Percentiles rank a stretch among this genome's conserved stretches.
These are phyloP conservation scores for Haplographium delicatum DNA, from an alignment of 495 filamentous ascomycete species.

Conservation along the genomic window DNA sequence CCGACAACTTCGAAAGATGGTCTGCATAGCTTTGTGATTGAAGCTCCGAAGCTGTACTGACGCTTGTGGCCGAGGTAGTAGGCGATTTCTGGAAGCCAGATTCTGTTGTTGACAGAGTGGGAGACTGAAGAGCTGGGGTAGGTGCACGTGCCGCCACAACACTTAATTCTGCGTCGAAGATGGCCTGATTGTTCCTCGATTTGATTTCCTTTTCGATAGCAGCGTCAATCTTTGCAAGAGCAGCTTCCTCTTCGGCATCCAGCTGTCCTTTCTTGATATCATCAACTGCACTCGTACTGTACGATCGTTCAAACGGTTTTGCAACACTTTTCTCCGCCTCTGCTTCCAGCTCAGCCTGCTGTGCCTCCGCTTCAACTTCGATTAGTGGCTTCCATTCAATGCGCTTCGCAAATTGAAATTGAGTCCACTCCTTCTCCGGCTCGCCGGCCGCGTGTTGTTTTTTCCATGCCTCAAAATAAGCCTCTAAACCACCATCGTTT, in stretches of 20 bases:
- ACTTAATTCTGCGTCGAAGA: slow-evolving; percentile 24
- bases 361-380: slow-evolving; percentile 43
- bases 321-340: slow-evolving; percentile 32
- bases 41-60: slow-evolving; percentile 41
- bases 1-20: slow-evolving; percentile 66
- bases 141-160: slow-evolving; percentile 24
- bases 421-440: slow-evolving; percentile 74
- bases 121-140: slow-evolving; percentile 20
- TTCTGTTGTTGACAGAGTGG: slow-evolving; percentile 22
- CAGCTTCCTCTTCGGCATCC: slow-evolving; percentile 42
- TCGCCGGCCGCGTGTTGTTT: slow-evolving; percentile 60
- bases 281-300: slow-evolving; percentile 45
- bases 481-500: slow-evolving; percentile 57
- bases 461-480: slow-evolving; percentile 86
- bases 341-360: slow-evolving; percentile 31
- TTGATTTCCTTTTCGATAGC: slow-evolving; percentile 58
- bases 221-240: slow-evolving; percentile 54
- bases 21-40: slow-evolving; percentile 67
- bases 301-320: slow-evolving; percentile 33
- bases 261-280: slow-evolving; percentile 56
- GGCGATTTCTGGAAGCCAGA: slow-evolving; percentile 29
- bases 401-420: slow-evolving; percentile 78
- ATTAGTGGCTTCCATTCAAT: slow-evolving; percentile 77
- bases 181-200: slow-evolving; percentile 25
- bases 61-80: slow-evolving; percentile 36